Conservation (phyloP, 2,329 filamentous ascomycete genomes). For the Falciphora oryzae region DNA sequence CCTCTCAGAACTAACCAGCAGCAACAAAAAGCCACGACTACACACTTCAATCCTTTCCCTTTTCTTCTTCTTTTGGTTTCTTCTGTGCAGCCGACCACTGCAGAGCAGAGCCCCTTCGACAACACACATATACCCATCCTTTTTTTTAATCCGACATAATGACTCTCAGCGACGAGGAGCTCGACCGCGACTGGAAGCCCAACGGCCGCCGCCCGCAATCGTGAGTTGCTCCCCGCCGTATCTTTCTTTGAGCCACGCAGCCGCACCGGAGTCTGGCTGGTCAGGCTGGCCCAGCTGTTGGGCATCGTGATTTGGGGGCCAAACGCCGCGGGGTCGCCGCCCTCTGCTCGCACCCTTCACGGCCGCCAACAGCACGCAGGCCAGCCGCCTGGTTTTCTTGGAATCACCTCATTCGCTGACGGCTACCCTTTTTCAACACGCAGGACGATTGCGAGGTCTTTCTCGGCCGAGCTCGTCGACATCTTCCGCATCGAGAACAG, state of each 20-base stretch:
- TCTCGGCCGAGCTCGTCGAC: conserved; percentile 79
- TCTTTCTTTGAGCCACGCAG: not conserved
- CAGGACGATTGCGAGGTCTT: conserved; percentile 82
- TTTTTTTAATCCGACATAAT: conserved; percentile 16
- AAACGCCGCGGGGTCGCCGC: not conserved
- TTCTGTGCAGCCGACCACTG: not conserved
- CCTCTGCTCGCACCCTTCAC: not conserved
- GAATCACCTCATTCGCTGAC: conserved; percentile 13
- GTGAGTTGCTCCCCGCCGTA: conserved; percentile 47
- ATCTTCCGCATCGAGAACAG: conserved; percentile 84
- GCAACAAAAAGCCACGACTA: not conserved
- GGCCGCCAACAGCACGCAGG: not conserved
- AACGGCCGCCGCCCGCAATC: conserved; percentile 74
- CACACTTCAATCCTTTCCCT: not conserved
- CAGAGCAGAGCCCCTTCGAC: not conserved
- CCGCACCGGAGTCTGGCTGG: not conserved
- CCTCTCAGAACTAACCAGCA: not conserved
- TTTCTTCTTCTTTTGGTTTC: not conserved
- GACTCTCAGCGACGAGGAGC: conserved; percentile 56
- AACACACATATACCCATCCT: not conserved
- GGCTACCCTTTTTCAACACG: conserved; percentile 12
- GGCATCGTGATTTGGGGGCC: not conserved
- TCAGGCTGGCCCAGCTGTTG: not conserved
- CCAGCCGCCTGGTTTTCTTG: too few relatives aligned
- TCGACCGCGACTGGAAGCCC: conserved; percentile 75